phyloP scores from a whole-genome alignment of 2,329 filamentous ascomycete species.

The Mycosphaerelloides madeirae region DNA sequence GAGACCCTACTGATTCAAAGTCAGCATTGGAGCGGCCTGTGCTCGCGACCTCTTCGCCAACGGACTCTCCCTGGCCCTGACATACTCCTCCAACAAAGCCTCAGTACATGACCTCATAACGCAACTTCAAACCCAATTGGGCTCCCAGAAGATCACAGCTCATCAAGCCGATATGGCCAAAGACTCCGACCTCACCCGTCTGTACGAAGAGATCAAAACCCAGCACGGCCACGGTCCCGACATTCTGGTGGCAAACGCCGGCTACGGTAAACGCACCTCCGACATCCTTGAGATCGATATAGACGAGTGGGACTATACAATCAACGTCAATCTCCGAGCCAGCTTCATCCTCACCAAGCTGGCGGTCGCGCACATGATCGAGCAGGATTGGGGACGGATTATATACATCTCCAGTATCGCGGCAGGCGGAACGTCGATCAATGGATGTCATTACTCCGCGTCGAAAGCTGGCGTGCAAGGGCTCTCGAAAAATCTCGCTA shows the following conservation, averaged over 20 bases:
- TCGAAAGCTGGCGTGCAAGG: slow-evolving; percentile 50
- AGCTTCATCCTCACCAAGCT: slow-evolving; percentile 60
- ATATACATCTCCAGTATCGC: slow-evolving; percentile 62
- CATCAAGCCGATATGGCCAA: slow-evolving; percentile 57
- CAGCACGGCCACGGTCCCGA: slow-evolving; percentile 54
- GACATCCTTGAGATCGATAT: slow-evolving; percentile 53
- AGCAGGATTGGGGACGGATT: slow-evolving; percentile 58
- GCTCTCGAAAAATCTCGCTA: slow-evolving; percentile 61
- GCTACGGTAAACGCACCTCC: slow-evolving; percentile 56
- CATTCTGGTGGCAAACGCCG: slow-evolving; percentile 63
- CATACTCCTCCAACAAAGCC: slow-evolving; percentile 51
- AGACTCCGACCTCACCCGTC: slow-evolving; percentile 48
- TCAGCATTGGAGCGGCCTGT: slow-evolving; percentile 57
- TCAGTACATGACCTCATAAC: slow-evolving; percentile 43
- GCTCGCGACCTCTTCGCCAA: slow-evolving; percentile 51
- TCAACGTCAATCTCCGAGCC: slow-evolving; percentile 59
- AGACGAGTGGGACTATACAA: slow-evolving; percentile 61
- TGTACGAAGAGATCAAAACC: slow-evolving; percentile 52
- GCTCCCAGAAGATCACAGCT: slow-evolving; percentile 45
- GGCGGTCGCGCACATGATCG: slow-evolving; percentile 57
- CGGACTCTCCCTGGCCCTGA: slow-evolving; percentile 54
- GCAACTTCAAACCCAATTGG: slow-evolving; percentile 22
- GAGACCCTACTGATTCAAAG: background rate
- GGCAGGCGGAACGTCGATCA: slow-evolving; percentile 59
- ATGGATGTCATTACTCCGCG: slow-evolving; percentile 37